Base-by-base conservation (phyloP, 345 rosid genomes). In the Bruguiera sexangula region DNA sequence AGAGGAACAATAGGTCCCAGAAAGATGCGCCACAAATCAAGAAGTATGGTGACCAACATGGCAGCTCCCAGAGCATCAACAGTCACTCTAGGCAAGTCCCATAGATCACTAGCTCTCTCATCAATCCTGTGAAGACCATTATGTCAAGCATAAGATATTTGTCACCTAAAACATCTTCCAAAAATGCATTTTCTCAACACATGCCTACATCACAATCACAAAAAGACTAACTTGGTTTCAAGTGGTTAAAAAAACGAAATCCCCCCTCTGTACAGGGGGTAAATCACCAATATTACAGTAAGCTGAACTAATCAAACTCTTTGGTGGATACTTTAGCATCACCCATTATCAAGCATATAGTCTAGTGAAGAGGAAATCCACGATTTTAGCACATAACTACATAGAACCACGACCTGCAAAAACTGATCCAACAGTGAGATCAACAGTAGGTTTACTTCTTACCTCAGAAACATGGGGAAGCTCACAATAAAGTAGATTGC, bases 381-480 rank as follows among this genome's bases (percentile, higher is more conserved):
- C 37, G 7, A 34, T 34, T 34, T 34, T 7, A 7, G 37, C 37
- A 34, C 37, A 34, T 34, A 34, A 34, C 9, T 34, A 34, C 37
- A 34, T 34, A 34, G 37, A 7, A 34, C 37, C 37, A 8, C 37
- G 7, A 34, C 37, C 10, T 34, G 37, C 37, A 34, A 34, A 34
- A 34, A 34, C n/a, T 53, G 8, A 11, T 8, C 11, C n/a, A 53
- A 64, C 11, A 71, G n/a, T 63, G 26, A 66, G 55, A 43, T 66
- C 59, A 46, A 31, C 20, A 50, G 51, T 60, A 31, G 60, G 53
- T 73, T 66, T 19, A 31, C 24, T 34, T 70, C 84, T 83, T 81
- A 92, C 99, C 99, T 92, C 75, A 92, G 80, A 80, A 95, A 95
- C 99, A 95, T 95, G 27, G 99, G 98, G 73, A 95, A 95, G 90